Percentiles rank a stretch among this genome's conserved stretches.
These are phyloP conservation scores for Paulownia fortunei DNA, from an alignment of 257 asterid species.

Conservation along the genomic window DNA sequence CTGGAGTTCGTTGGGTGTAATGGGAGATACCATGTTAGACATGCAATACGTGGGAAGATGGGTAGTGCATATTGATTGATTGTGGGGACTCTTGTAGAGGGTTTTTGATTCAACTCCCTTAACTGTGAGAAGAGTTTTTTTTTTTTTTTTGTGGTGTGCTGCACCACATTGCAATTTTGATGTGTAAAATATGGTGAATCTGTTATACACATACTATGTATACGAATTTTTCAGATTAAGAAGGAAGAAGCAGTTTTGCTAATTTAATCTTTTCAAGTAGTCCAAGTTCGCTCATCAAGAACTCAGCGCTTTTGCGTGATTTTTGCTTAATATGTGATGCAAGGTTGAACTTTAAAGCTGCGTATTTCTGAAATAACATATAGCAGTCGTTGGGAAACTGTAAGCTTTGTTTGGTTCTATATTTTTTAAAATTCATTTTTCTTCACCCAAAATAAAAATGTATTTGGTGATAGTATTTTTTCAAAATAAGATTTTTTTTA, in stretches of 20 bases:
- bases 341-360: not conserved
- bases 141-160: not conserved
- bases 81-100: not conserved
- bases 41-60: not conserved
- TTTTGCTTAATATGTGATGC: not conserved
- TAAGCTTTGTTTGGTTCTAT: too few relatives aligned
- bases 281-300: not conserved
- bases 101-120: not conserved
- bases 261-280: not conserved
- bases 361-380: too few relatives aligned
- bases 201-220: constrained; percentile 7
- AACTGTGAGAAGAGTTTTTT: not conserved
- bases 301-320: not conserved
- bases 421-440: too few relatives aligned
- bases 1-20: too few relatives aligned
- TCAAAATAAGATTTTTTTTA: too few relatives aligned
- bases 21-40: too few relatives aligned
- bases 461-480: too few relatives aligned
- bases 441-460: too few relatives aligned
- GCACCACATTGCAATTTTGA: constrained; percentile 31
- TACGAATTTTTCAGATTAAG: constrained; percentile 10
- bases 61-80: not conserved
- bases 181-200: constrained; percentile 31
- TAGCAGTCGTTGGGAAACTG: too few relatives aligned
- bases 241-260: constrained; percentile 3